phyloP scores from a whole-genome alignment of 2,329 filamentous ascomycete species.

The Colletotrichum kahawae region DNA sequence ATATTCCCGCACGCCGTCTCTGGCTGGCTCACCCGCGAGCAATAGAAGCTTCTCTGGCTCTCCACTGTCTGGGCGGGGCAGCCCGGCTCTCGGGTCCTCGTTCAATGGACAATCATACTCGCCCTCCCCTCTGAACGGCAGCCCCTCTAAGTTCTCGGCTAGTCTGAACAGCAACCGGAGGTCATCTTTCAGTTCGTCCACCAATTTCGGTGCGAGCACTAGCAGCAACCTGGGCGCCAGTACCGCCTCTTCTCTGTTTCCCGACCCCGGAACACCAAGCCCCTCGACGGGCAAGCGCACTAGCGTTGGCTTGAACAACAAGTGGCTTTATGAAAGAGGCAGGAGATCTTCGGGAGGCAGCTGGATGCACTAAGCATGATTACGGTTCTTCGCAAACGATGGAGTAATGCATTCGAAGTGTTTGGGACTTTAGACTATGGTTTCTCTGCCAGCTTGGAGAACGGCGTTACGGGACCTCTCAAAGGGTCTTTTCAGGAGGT shows the following conservation, averaged over 20 bases:
- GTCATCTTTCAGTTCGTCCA: conserved; percentile 67
- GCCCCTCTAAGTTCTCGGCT: conserved; percentile 67
- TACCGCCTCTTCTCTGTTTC: conserved; percentile 47
- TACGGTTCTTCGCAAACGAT: background rate
- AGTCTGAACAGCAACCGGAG: conserved; percentile 54
- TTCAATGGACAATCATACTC: conserved; percentile 53
- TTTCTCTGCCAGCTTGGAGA: background rate
- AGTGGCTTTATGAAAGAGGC: conserved; percentile 92
- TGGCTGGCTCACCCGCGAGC: conserved; percentile 66
- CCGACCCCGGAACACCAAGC: conserved; percentile 72
- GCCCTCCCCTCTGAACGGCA: conserved; percentile 41
- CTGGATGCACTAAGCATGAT: conserved; percentile 12
- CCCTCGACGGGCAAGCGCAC: conserved; percentile 70
- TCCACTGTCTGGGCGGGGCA: conserved; percentile 61
- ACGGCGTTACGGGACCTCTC: background rate
- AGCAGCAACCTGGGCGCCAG: conserved; percentile 43
- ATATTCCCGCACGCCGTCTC: conserved; percentile 77
- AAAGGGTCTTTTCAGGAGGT: background rate
- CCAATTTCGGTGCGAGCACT: conserved; percentile 53
- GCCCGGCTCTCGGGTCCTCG: conserved; percentile 43
- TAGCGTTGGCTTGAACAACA: conserved; percentile 83
- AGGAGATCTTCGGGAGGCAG: conserved; percentile 51
- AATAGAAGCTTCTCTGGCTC: conserved; percentile 62
- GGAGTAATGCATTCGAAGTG: background rate
- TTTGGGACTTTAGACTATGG: background rate